Percentiles rank a stretch among this genome's conserved stretches.
Conservation (phyloP, 768 basidiomycete genomes). For the Kwoniella newhampshirensis region DNA sequence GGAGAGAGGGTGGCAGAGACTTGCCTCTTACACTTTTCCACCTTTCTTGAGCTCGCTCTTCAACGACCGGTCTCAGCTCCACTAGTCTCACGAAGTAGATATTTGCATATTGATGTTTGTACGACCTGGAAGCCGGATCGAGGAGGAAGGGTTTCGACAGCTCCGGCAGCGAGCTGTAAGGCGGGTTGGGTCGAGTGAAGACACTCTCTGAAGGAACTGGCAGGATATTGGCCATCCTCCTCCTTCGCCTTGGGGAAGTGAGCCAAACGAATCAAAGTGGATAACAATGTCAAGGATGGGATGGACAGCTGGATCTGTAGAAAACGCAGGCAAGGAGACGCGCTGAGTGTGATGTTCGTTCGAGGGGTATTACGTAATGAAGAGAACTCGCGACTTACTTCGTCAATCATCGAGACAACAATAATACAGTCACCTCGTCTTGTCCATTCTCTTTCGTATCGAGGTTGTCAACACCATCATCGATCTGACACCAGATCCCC, state of each 20-base stretch:
- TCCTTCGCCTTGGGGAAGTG: too few species aligned
- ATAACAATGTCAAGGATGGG: too few species aligned
- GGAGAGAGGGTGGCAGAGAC: not conserved
- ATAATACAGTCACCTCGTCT: slow-evolving; percentile 3
- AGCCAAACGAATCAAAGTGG: too few species aligned
- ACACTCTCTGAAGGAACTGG: slow-evolving; percentile 4
- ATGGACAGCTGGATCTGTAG: too few species aligned
- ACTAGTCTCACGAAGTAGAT: slow-evolving; percentile 67
- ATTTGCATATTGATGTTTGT: slow-evolving; percentile 70
- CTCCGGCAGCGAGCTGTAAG: slow-evolving; percentile 39
- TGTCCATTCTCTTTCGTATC: not conserved
- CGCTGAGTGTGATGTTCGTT: too few species aligned
- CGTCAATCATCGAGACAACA: slow-evolving; percentile 1
- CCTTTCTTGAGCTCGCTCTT: slow-evolving; percentile 57
- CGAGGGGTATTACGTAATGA: too few species aligned
- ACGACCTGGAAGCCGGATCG: slow-evolving; percentile 54
- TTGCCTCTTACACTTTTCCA: slow-evolving; percentile 59
- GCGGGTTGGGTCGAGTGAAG: slow-evolving; percentile 25
- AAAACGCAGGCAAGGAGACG: too few species aligned
- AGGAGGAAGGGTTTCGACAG: slow-evolving; percentile 49
- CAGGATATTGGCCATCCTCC: slow-evolving; percentile 19
- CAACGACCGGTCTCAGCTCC: slow-evolving; percentile 58
- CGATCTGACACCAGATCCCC: too few species aligned
- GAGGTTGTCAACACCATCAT: too few species aligned
- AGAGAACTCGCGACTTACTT: slow-evolving; percentile 1